Evolutionary conservation across 768 basidiomycete species (phyloP).

Genomic region (Lactifluus subvellereus): DNA sequence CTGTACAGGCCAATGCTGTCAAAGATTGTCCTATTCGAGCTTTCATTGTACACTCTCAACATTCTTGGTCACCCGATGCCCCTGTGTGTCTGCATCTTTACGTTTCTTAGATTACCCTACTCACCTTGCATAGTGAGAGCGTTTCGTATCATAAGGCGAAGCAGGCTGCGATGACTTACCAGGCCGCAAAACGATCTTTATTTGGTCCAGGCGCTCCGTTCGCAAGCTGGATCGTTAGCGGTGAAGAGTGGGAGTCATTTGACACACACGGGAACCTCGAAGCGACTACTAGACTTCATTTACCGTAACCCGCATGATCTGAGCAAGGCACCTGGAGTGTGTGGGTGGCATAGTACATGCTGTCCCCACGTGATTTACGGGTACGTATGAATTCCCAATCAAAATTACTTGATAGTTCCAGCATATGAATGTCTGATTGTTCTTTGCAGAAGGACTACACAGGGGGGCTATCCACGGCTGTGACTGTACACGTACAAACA

Average conservation of each 20-base stretch:
- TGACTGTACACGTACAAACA: neutral
- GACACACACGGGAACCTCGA: constrained; percentile 20
- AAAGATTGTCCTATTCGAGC: constrained; percentile 47
- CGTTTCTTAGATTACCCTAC: neutral
- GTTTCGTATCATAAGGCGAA: constrained; percentile 47
- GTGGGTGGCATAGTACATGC: neutral
- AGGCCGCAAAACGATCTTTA: constrained; percentile 45
- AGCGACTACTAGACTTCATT: neutral
- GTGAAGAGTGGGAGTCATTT: constrained; percentile 50
- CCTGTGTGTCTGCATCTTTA: constrained; percentile 17
- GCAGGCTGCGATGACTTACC: constrained; percentile 39
- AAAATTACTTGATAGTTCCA: neutral
- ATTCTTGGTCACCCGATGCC: constrained; percentile 18
- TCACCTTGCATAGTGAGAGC: constrained; percentile 12
- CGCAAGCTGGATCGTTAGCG: constrained; percentile 57
- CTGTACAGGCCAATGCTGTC: constrained; percentile 44
- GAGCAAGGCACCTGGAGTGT: neutral
- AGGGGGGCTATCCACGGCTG: neutral
- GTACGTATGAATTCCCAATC: neutral
- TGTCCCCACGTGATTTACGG: neutral
- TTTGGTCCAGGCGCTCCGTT: constrained; percentile 44
- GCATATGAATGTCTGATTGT: neutral
- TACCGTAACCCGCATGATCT: neutral
- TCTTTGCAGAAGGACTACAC: neutral
- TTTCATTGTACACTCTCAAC: constrained; percentile 35